phyloP scores from a whole-genome alignment of 148 eudicot species.

The Agrostemma githago region DNA sequence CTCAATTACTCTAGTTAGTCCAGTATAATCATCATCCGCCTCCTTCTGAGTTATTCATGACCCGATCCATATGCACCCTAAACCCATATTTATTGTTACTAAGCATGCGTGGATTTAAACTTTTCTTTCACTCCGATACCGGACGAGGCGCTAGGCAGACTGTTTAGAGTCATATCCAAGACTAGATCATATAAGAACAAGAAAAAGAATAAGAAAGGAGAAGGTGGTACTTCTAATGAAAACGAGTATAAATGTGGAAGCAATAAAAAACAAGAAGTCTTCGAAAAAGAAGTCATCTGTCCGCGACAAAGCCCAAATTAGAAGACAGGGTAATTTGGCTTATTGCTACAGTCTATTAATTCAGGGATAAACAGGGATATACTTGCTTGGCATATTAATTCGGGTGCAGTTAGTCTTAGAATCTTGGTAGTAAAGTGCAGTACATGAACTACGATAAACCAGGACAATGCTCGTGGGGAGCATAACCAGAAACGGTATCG shows the following conservation, averaged over 20 bases:
- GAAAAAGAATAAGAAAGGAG: constrained; percentile 19
- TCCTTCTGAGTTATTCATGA: too few relatives aligned
- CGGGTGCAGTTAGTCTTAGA: constrained; percentile 48
- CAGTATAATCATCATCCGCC: too few relatives aligned
- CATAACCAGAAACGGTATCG: constrained; percentile 71
- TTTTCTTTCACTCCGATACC: constrained; percentile 60
- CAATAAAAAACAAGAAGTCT: constrained; percentile 19
- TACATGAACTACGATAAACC: constrained; percentile 38
- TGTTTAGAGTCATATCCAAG: constrained; percentile 47
- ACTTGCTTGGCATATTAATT: constrained; percentile 89
- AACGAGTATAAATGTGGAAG: constrained; percentile 15
- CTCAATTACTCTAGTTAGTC: too few relatives aligned
- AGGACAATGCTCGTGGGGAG: constrained; percentile 49
- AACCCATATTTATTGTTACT: too few relatives aligned
- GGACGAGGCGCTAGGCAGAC: constrained; percentile 51
- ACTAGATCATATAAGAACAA: constrained; percentile 34
- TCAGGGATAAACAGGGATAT: constrained; percentile 59
- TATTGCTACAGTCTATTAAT: constrained; percentile 39
- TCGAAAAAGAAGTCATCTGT: constrained; percentile 33
- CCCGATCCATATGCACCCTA: too few relatives aligned
- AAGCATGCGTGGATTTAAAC: too few relatives aligned
- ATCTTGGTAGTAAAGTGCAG: constrained; percentile 49
- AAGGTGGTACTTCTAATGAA: constrained; percentile 26
- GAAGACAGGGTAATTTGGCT: constrained; percentile 52
- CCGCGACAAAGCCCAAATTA: constrained; percentile 31